Percentiles rank a stretch among this genome's conserved stretches.
Conservation (phyloP, 2,329 filamentous ascomycete species). For the Pyrenophora graminea region DNA sequence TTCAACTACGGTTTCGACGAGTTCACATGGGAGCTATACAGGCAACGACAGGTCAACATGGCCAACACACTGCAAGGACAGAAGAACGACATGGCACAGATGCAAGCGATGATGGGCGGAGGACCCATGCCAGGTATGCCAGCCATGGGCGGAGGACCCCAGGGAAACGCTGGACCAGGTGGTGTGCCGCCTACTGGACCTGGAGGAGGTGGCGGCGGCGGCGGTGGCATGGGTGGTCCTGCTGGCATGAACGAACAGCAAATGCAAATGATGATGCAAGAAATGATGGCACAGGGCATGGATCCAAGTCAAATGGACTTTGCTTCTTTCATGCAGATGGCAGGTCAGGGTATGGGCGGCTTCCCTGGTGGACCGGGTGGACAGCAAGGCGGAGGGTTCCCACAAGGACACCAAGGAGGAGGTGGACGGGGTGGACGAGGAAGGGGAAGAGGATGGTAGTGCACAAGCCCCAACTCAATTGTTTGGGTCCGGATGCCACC, state of each 20-base stretch:
- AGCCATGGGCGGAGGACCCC: slow-evolving; percentile 25
- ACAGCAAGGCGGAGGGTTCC: slow-evolving; percentile 34
- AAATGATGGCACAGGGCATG: slow-evolving; percentile 55
- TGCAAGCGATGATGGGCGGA: slow-evolving; percentile 61
- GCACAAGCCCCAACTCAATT: not conserved
- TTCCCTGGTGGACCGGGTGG: slow-evolving; percentile 28
- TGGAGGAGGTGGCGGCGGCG: slow-evolving; percentile 3
- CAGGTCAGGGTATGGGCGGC: slow-evolving; percentile 36
- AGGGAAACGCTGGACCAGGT: slow-evolving; percentile 18
- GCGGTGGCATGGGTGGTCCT: slow-evolving; percentile 16
- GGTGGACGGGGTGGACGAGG: slow-evolving; percentile 35
- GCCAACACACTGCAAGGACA: slow-evolving; percentile 78
- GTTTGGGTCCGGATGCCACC: no score
- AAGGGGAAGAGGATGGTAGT: slow-evolving; percentile 32
- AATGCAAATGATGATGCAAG: slow-evolving; percentile 64
- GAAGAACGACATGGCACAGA: slow-evolving; percentile 69
- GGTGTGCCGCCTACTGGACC: slow-evolving; percentile 42
- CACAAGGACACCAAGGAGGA: slow-evolving; percentile 36
- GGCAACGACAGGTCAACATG: slow-evolving; percentile 81
- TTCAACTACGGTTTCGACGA: slow-evolving; percentile 99
- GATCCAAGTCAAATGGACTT: slow-evolving; percentile 44
- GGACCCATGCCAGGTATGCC: slow-evolving; percentile 34
- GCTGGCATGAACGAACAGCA: slow-evolving; percentile 56
- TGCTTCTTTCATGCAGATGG: slow-evolving; percentile 43
- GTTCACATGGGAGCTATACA: slow-evolving; percentile 96